Evolutionary conservation across 805 yeast species (phyloP).

Genomic region (Kodamaea kakaduensis): DNA sequence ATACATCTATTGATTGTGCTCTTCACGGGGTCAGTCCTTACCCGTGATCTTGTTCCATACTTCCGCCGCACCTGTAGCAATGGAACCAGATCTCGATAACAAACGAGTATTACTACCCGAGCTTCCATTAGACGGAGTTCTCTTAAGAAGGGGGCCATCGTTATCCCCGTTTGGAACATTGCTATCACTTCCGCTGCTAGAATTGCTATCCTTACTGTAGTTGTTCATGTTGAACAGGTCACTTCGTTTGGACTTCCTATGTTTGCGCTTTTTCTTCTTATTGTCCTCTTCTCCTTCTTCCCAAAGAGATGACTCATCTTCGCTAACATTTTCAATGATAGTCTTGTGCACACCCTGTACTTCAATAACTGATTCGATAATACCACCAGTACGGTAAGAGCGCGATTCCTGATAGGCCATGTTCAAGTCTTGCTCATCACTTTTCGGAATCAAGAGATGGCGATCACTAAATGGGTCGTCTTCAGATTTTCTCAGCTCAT

Average conservation of each 20-base stretch:
- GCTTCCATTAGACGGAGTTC: background rate
- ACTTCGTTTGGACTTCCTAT: slow-evolving; percentile 10
- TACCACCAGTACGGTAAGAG: slow-evolving; percentile 53
- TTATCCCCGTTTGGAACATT: background rate
- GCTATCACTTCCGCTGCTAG: slow-evolving; percentile 1
- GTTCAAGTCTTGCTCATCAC: background rate
- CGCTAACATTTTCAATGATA: slow-evolving; percentile 65
- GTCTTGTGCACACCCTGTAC: slow-evolving; percentile 84
- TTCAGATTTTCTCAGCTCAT: background rate
- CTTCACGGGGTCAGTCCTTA: too few species aligned
- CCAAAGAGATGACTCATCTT: slow-evolving; percentile 29
- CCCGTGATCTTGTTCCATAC: slow-evolving; percentile 3
- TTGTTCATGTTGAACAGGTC: slow-evolving; percentile 13
- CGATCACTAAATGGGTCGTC: slow-evolving; percentile 3
- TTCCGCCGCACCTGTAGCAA: slow-evolving; percentile 1
- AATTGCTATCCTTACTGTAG: slow-evolving; percentile 6
- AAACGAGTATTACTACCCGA: background rate
- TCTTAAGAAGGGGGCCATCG: background rate
- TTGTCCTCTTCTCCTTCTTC: slow-evolving; percentile 7
- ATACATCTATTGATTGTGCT: too few species aligned
- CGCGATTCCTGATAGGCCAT: slow-evolving; percentile 32
- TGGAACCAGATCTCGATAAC: background rate
- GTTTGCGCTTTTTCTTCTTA: slow-evolving; percentile 8
- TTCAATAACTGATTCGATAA: slow-evolving; percentile 77
- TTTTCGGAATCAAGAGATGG: slow-evolving; percentile 3